phyloP scores from a whole-genome alignment of 306 rosid species.

The Cicer bijugum region DNA sequence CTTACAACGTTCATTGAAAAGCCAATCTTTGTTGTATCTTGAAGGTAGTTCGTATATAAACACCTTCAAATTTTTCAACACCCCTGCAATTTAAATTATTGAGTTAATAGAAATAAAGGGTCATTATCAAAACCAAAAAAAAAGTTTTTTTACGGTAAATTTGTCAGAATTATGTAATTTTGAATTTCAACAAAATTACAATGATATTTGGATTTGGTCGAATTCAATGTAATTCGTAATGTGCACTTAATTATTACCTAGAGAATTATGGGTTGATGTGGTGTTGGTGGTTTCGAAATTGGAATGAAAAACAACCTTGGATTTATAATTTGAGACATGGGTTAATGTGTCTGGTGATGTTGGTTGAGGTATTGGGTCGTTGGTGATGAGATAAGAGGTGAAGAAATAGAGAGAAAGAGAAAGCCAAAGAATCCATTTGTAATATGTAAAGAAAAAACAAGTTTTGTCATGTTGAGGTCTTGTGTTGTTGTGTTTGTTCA shows the following conservation, averaged over 20 bases:
- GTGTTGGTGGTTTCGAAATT: conserved; percentile 51
- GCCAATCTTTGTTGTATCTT: conserved; percentile 70
- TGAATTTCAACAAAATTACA: no score
- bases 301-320: conserved; percentile 52
- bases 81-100: conserved; percentile 26
- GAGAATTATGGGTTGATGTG: no score
- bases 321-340: conserved; percentile 39
- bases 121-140: no score
- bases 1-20: conserved; percentile 61
- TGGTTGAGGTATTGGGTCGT: conserved; percentile 31
- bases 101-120: no score
- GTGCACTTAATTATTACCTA: no score
- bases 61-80: conserved; percentile 58
- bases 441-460: conserved; percentile 60
- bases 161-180: no score
- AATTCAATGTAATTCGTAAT: no score
- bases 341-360: conserved; percentile 41
- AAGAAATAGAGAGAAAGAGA: conserved; percentile 75
- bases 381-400: conserved; percentile 61
- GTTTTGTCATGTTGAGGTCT: conserved; percentile 57
- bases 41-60: conserved; percentile 78
- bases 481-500: conserved; percentile 49
- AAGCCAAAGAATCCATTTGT: conserved; percentile 78
- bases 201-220: no score
- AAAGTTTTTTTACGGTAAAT: no score